Base-by-base conservation (phyloP, 441 rosid genomes). In the Melastoma candidum region DNA sequence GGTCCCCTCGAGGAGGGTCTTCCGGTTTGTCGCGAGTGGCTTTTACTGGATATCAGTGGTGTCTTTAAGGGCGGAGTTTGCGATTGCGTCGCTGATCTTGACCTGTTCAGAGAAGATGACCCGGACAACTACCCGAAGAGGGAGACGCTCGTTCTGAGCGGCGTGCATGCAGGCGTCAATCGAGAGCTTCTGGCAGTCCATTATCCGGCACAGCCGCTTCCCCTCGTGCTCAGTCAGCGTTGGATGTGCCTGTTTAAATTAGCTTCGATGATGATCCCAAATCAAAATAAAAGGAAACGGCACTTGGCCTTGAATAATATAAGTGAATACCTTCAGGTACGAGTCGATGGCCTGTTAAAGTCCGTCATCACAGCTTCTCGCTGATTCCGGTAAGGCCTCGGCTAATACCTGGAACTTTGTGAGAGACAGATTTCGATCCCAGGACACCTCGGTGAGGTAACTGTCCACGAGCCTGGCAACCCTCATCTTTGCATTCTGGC, bases 161-260 rank as follows among this genome's bases (percentile, higher is more conserved):
- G 94, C 98, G 24, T 92, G 96, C 94, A 85, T 79, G 60, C 98
- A 83, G 0, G 98, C 98, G 46, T 92, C 98, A 45, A 92, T 80
- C 1, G 98, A 92, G 51, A 92, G 94, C 65, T 92, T 92, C 68
- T 87, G 98, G 71, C 95, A 85, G 68, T 92, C 95, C 96, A 92
- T 85, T 39, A 92, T 86, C 3, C 98, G 76, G 62, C 98, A 92
- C 24, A 92, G 72, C 7, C 95, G 74, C 72, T 92, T 92, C 76
- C 98, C 77, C 74, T 92, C 96, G 41, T 92, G 98, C 62, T 92
- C 98, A 0, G 95, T 78, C 12, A 92, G 74, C 10, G 90, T 80
- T 26, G 98, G 96, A 76, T 92, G 98, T 2, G 95, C 96, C 98
- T 90, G 78, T 61, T n/a, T 32, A 26, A 57, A 29, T 32, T 44